A percentile compares a stretch with the other conserved stretches of the same genome.
These are phyloP conservation scores for Fraxinus anomala DNA, from an alignment of 257 asterid genomes.

Conservation along the genomic window DNA sequence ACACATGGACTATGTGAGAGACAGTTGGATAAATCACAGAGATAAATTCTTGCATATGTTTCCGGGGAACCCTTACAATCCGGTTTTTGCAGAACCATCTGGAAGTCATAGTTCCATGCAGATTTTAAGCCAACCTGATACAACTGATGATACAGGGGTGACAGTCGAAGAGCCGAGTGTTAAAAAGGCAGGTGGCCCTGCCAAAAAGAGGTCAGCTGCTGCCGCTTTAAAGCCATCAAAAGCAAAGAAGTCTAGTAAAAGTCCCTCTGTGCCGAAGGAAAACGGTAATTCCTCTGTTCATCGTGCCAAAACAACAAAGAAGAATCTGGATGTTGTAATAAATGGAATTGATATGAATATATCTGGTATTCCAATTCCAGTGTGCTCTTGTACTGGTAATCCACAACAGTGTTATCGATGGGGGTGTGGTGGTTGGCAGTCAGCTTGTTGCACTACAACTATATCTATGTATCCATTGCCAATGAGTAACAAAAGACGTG, in stretches of 20 bases:
- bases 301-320: conserved; percentile 68
- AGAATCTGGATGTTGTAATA: conserved; percentile 72
- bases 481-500: conserved; percentile 91
- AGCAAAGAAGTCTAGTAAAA: conserved; percentile 67
- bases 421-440: conserved; percentile 99
- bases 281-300: conserved; percentile 52
- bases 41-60: conserved; percentile 77
- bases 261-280: conserved; percentile 54
- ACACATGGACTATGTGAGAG: conserved; percentile 78
- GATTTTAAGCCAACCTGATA: conserved; percentile 64
- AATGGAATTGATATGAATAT: conserved; percentile 89
- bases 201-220: conserved; percentile 60
- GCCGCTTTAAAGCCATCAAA: conserved; percentile 61
- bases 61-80: conserved; percentile 56
- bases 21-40: conserved; percentile 79
- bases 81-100: conserved; percentile 65
- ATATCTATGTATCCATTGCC: conserved; percentile 94
- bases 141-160: conserved; percentile 40
- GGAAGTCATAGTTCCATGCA: conserved; percentile 60
- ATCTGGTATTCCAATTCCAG: conserved; percentile 86
- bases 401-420: conserved; percentile 98
- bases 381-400: conserved; percentile 88
- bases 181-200: conserved; percentile 50
- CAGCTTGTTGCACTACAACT: conserved; percentile 93
- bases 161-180: conserved; percentile 52